These are phyloP conservation scores for Bryoglossum gracile DNA, from an alignment of 495 filamentous ascomycete genomes.

Conservation along the genomic window DNA sequence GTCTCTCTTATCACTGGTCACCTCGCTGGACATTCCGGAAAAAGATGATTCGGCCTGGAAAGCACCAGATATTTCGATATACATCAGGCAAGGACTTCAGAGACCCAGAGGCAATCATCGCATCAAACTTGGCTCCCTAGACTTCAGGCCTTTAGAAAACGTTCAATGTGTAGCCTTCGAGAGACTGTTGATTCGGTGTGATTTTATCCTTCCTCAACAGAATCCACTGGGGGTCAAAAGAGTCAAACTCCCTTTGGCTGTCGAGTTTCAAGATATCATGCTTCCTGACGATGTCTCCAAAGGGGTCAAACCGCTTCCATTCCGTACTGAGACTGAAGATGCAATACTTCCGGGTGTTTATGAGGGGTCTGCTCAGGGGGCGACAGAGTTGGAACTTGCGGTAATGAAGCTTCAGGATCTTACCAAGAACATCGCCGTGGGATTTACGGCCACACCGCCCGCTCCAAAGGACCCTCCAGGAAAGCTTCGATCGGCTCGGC, in stretches of 20 bases:
- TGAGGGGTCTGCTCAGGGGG: neutral
- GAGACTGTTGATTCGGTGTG: constrained; percentile 5
- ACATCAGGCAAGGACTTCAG: constrained; percentile 5
- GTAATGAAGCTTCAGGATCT: neutral
- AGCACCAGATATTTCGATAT: constrained; percentile 6
- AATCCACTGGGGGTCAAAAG: too few species aligned
- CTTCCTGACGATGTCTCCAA: too few species aligned
- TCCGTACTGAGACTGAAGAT: neutral
- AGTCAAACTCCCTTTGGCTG: too few species aligned
- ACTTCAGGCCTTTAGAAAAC: constrained; percentile 4
- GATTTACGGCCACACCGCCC: too few species aligned
- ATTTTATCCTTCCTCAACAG: too few species aligned
- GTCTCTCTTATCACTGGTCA: constrained; percentile 13
- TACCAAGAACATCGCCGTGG: neutral
- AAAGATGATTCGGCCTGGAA: neutral
- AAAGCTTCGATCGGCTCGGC: neutral
- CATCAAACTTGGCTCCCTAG: neutral
- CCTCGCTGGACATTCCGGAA: constrained; percentile 2
- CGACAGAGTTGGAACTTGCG: neutral
- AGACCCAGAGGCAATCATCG: neutral
- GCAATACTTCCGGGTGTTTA: neutral
- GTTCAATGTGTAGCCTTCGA: constrained; percentile 12
- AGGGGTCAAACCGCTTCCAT: too few species aligned
- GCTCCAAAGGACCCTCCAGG: neutral
- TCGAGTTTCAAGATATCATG: too few species aligned